Evolutionary conservation across 2,329 filamentous ascomycete genomes (phyloP).

Genomic region (Hypoxylon sp.): DNA sequence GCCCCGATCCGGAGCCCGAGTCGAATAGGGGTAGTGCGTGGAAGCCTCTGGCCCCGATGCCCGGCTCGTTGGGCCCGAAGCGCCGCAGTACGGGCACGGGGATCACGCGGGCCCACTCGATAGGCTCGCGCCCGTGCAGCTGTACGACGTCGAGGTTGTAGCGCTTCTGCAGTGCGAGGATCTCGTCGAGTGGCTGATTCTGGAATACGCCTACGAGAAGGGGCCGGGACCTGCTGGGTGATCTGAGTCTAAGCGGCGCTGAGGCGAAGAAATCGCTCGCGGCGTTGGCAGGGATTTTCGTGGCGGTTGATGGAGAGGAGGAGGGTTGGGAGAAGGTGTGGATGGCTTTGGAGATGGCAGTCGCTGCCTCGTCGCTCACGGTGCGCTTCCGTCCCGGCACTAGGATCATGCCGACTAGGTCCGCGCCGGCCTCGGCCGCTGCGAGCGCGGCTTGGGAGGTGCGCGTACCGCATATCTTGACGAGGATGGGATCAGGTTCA

Average conservation of each 20-base stretch:
- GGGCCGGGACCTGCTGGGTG: slow-evolving; percentile 64
- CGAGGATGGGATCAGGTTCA: slow-evolving; percentile 68
- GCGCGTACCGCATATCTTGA: slow-evolving; percentile 96
- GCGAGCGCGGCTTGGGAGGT: slow-evolving; percentile 82
- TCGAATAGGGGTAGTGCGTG: slow-evolving; percentile 89
- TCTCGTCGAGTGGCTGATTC: slow-evolving; percentile 85
- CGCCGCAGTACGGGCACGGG: slow-evolving; percentile 91
- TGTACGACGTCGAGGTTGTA: slow-evolving; percentile 90
- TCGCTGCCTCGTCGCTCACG: slow-evolving; percentile 81
- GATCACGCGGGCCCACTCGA: slow-evolving; percentile 91
- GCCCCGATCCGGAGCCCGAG: slow-evolving; percentile 85
- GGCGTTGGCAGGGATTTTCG: slow-evolving; percentile 46
- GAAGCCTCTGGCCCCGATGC: slow-evolving; percentile 79
- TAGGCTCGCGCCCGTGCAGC: slow-evolving; percentile 89
- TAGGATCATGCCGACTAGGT: slow-evolving; percentile 92
- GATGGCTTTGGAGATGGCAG: slow-evolving; percentile 83
- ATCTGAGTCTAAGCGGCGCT: slow-evolving; percentile 61
- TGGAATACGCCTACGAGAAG: slow-evolving; percentile 94
- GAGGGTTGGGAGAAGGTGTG: slow-evolving; percentile 63
- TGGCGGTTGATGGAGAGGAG: slow-evolving; percentile 48
- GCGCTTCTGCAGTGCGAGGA: slow-evolving; percentile 81
- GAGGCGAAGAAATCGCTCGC: slow-evolving; percentile 79
- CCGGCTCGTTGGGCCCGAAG: slow-evolving; percentile 82
- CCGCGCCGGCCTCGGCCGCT: slow-evolving; percentile 87
- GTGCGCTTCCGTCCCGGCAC: slow-evolving; percentile 84